Percentiles rank a stretch among this genome's conserved stretches.
Evolutionary conservation across 2,329 filamentous ascomycete species (phyloP).

Genomic region (Alternaria longipes): DNA sequence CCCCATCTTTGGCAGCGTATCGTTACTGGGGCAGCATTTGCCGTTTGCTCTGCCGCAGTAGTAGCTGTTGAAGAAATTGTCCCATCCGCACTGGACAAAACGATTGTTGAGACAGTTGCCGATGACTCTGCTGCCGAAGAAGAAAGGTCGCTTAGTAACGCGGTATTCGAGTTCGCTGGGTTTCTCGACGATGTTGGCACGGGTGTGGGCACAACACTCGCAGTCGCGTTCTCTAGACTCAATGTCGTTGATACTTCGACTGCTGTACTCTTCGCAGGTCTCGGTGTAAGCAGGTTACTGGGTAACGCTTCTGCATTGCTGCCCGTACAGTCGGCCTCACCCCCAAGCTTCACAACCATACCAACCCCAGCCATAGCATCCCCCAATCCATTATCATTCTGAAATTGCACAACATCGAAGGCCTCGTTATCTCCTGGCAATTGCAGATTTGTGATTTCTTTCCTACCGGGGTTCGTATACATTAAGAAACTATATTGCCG

Average conservation of each 20-base stretch:
- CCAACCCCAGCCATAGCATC: constrained; percentile 43
- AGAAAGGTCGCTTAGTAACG: constrained; percentile 1
- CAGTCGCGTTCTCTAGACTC: background rate
- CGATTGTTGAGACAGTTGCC: constrained; percentile 9
- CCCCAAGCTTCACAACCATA: constrained; percentile 48
- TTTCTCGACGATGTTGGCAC: background rate
- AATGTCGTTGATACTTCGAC: background rate
- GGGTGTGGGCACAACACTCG: background rate
- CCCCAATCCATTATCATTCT: constrained; percentile 39
- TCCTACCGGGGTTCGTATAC: constrained; percentile 39
- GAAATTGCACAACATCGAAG: constrained; percentile 43
- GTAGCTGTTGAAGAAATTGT: constrained; percentile 12
- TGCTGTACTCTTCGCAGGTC: constrained; percentile 4
- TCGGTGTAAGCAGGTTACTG: constrained; percentile 13
- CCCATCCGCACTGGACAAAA: constrained; percentile 7
- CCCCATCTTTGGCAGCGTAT: background rate
- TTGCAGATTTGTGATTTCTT: constrained; percentile 33
- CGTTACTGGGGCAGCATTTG: constrained; percentile 19
- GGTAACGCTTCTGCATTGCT: constrained; percentile 16
- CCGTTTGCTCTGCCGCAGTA: constrained; percentile 19
- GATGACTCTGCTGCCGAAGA: constrained; percentile 2
- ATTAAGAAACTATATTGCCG: constrained; percentile 47
- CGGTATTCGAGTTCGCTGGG: background rate
- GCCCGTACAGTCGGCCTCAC: constrained; percentile 28
- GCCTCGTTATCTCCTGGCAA: constrained; percentile 35